These are phyloP conservation scores for Leccinum subtestaceum DNA, from an alignment of 768 basidiomycete genomes.

Conservation along the genomic window DNA sequence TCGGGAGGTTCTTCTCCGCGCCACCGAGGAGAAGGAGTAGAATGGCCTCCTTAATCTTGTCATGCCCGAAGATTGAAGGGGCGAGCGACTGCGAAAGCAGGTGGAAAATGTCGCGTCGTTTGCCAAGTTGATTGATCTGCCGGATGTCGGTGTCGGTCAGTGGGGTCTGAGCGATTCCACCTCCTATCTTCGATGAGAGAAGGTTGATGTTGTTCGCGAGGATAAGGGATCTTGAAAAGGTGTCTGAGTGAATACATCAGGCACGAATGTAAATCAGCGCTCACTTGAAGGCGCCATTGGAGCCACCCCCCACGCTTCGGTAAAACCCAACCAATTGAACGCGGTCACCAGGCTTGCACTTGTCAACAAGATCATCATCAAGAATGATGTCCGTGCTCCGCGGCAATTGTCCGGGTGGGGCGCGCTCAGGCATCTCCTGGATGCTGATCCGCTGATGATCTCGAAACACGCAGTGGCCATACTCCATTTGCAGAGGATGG, in stretches of 20 bases:
- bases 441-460: conserved; percentile 98
- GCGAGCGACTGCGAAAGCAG: conserved; percentile 94
- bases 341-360: conserved; percentile 96
- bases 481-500: conserved; percentile 84
- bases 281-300: conserved; percentile 92
- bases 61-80: conserved; percentile 95
- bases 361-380: conserved; percentile 96
- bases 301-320: conserved; percentile 89
- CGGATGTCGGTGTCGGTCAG: conserved; percentile 94
- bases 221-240: conserved; percentile 70
- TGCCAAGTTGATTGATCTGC: conserved; percentile 90
- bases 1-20: conserved; percentile 94
- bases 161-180: conserved; percentile 89
- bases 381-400: conserved; percentile 94
- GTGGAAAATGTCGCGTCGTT: conserved; percentile 80
- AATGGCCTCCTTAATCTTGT: conserved; percentile 93
- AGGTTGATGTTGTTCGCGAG: conserved; percentile 94
- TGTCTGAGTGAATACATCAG: conserved; percentile 10
- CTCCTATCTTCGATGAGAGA: conserved; percentile 91
- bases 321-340: conserved; percentile 96
- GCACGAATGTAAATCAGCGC: conserved; percentile 21
- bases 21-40: conserved; percentile 92
- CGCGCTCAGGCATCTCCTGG: conserved; percentile 99
- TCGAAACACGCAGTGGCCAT: conserved; percentile 84
- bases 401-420: conserved; percentile 95